These are phyloP conservation scores for Solanum sitiens DNA, from an alignment of 257 asterid genomes.

Conservation along the genomic window DNA sequence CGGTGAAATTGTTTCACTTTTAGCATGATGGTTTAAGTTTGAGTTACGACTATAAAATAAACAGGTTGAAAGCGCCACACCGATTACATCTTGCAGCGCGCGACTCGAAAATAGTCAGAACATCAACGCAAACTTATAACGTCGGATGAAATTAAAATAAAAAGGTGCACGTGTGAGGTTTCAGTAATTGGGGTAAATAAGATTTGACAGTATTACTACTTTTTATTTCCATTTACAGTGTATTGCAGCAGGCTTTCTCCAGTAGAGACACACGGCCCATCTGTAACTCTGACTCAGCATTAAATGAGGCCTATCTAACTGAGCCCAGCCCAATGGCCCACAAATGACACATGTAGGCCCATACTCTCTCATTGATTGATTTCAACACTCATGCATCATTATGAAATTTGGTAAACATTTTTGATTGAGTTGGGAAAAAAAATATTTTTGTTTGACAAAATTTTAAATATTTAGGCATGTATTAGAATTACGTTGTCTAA, in stretches of 20 bases:
- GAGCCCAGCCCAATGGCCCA: background rate
- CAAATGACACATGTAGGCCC: background rate
- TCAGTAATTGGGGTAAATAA: background rate
- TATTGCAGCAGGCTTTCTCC: background rate
- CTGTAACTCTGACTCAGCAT: background rate
- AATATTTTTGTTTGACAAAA: background rate
- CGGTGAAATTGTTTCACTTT: no score
- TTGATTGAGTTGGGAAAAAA: background rate
- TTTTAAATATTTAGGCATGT: background rate
- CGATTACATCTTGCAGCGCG: no score
- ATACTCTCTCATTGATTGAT: background rate
- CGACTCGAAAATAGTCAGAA: rapidly evolving
- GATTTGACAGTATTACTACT: background rate
- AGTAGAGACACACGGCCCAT: background rate
- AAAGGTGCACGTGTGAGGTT: background rate
- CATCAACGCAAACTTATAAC: background rate
- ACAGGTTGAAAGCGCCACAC: no score
- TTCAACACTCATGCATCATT: background rate
- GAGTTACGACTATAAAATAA: no score
- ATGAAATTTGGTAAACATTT: background rate
- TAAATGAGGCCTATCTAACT: background rate
- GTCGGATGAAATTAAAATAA: background rate
- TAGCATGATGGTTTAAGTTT: rapidly evolving
- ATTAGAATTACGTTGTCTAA: background rate
- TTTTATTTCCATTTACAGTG: background rate